Conservation (phyloP, 2,329 filamentous ascomycete genomes). For the Dendrostoma leiphaemia region DNA sequence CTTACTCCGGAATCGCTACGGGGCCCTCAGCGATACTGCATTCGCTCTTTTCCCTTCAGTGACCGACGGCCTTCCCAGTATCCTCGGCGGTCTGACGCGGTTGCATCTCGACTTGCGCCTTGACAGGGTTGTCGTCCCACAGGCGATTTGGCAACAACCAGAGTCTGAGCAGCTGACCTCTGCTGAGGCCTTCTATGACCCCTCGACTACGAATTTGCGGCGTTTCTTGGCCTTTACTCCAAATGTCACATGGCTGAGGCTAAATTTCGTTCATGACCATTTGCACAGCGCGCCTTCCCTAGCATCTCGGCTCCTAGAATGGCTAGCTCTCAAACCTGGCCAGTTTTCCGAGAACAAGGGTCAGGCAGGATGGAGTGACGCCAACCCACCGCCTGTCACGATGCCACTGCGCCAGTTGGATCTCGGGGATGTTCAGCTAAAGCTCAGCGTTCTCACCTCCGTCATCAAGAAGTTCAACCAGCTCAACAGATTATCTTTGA, state of each 20-base stretch:
- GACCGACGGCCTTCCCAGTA: slow-evolving; percentile 32
- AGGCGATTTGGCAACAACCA: neutral
- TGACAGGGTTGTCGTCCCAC: neutral
- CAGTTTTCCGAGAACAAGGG: neutral
- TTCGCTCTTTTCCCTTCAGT: slow-evolving; percentile 45
- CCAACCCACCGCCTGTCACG: slow-evolving; percentile 8
- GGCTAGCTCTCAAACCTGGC: slow-evolving; percentile 30
- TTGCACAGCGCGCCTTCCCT: neutral
- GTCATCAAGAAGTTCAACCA: slow-evolving; percentile 6
- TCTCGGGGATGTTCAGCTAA: neutral
- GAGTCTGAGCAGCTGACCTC: neutral
- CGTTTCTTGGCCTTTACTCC: slow-evolving; percentile 38
- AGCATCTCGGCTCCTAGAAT: slow-evolving; percentile 34
- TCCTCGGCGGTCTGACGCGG: slow-evolving; percentile 44
- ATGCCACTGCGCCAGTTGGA: slow-evolving; percentile 10
- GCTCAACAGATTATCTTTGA: slow-evolving; percentile 2
- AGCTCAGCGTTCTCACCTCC: neutral
- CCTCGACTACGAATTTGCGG: slow-evolving; percentile 22
- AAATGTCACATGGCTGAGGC: slow-evolving; percentile 49
- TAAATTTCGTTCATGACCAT: slow-evolving; percentile 41
- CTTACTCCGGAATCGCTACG: slow-evolving; percentile 33
- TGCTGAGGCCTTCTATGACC: slow-evolving; percentile 10
- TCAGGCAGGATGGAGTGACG: neutral
- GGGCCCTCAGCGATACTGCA: slow-evolving; percentile 35
- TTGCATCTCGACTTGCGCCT: slow-evolving; percentile 37